A percentile compares a stretch with the other conserved stretches of the same genome.
phyloP scores from a whole-genome alignment of 768 basidiomycete species.

The Pleurotus salmoneostramineus region DNA sequence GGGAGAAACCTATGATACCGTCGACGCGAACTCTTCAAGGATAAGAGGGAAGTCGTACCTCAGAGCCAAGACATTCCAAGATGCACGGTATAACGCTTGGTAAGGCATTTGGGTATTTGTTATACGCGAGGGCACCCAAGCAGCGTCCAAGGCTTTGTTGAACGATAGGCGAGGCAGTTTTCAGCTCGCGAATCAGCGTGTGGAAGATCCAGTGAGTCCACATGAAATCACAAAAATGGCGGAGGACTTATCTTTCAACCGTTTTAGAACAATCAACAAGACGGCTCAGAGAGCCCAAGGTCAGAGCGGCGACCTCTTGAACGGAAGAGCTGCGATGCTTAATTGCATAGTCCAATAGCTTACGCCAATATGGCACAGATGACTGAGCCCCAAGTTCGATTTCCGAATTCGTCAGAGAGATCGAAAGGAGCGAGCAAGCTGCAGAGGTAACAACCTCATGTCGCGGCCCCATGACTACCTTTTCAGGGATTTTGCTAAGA shows the following conservation, averaged over 20 bases:
- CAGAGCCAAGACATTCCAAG: conserved; percentile 51
- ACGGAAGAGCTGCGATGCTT: conserved; percentile 60
- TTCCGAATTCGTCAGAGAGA: conserved; percentile 56
- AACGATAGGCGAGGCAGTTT: conserved; percentile 40
- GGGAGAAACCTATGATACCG: conserved; percentile 2
- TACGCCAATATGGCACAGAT: conserved; percentile 58
- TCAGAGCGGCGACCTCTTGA: conserved; percentile 74
- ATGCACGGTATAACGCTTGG: conserved; percentile 54
- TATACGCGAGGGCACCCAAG: conserved; percentile 68
- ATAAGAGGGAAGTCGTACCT: conserved; percentile 33
- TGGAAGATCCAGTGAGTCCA: conserved; percentile 7
- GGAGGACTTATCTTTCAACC: conserved; percentile 67
- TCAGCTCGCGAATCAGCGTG: conserved; percentile 67
- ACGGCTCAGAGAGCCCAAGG: conserved; percentile 66
- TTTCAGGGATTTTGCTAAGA: conserved; percentile 52
- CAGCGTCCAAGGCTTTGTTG: conserved; percentile 75
- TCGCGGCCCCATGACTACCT: conserved; percentile 57
- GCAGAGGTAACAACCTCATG: conserved; percentile 72
- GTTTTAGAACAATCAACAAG: conserved; percentile 61
- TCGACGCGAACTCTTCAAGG: neutral
- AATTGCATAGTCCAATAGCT: conserved; percentile 66
- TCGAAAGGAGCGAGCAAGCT: conserved; percentile 67
- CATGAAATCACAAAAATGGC: conserved; percentile 9
- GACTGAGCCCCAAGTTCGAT: conserved; percentile 35
- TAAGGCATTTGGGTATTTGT: conserved; percentile 48